Base-by-base conservation (phyloP, 2,329 filamentous ascomycete species). In the Phaeosphaeriaceae sp. region DNA sequence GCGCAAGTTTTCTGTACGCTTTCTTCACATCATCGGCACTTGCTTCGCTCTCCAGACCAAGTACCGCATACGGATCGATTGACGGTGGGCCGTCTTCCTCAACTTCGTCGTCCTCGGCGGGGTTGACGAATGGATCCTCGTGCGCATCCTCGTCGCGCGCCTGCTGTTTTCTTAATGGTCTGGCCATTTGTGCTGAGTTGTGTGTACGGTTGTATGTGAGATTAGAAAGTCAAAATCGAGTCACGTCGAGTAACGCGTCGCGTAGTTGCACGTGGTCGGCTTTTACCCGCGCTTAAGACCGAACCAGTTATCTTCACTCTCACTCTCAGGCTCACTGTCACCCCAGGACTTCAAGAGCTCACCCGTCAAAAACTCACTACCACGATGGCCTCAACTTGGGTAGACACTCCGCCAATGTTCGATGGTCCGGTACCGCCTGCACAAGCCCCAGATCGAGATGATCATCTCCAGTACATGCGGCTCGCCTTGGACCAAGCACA, bases 1-100 rank as follows among this genome's bases (percentile, higher is more conserved):
- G 83, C 3, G 95, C 95, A 51, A 90, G 88, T 76, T 96, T 97
- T 73, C 92, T 91, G 81, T 99, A 99, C 19, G 94, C 92, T 19
- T 87, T 88, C 76, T 96, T 97, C 80, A 99, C 86, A 70, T 97
- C 87, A 61, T 92, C 88, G 42, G 88, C 80, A 0, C 90, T 91
- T 15, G 93, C 93, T 52, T 86, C 82, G 60, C 87, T 86, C 40
- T 89, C 84, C 42, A 99, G 77, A 21, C 83, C 86, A 9, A 99
- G 87, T 53, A 94, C 86, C 68, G 89, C 86, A 73, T 99, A 99
- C 0, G 95, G 94, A 67, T 88, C 78, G 70, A 88, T 84, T 45
- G 90, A 87, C 0, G 91, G 90, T 1, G 87, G 89, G 40, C 87
- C 84, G 56, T 82, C 83, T 41, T 71, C 68, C 42, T 67, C 69